phyloP scores from a whole-genome alignment of 1,284 basidiomycete genomes.

The Gymnopus androsaceus region DNA sequence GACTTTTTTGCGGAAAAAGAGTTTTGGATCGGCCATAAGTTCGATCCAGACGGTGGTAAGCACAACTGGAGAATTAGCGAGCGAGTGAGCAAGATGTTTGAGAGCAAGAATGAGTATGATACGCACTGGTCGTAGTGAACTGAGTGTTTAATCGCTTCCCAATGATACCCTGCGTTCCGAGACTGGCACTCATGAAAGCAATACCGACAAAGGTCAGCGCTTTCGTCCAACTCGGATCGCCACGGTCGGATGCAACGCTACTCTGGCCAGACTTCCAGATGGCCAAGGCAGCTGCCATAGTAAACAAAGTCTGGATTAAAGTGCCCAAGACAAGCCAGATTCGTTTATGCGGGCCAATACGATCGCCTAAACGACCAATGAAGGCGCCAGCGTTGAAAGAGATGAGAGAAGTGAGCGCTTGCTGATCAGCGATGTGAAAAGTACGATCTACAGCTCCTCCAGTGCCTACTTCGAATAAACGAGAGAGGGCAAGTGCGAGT shows the following conservation, averaged over 20 bases:
- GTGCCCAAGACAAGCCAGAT: slow-evolving; percentile 61
- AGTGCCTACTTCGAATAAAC: slow-evolving; percentile 51
- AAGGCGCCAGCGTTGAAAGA: slow-evolving; percentile 63
- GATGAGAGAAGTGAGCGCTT: slow-evolving; percentile 63
- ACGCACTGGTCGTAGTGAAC: slow-evolving; percentile 59
- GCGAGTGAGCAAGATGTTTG: not conserved
- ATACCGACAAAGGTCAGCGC: slow-evolving; percentile 54
- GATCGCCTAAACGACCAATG: slow-evolving; percentile 59
- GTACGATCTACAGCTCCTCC: slow-evolving; percentile 38
- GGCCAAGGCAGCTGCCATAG: slow-evolving; percentile 56
- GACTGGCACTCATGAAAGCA: slow-evolving; percentile 60
- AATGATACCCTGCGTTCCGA: slow-evolving; percentile 69
- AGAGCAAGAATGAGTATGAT: too few relatives aligned
- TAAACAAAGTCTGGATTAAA: slow-evolving; percentile 59
- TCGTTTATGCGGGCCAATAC: slow-evolving; percentile 57
- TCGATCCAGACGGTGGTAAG: slow-evolving; percentile 76
- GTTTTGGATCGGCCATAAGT: slow-evolving; percentile 64
- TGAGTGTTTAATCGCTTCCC: slow-evolving; percentile 65
- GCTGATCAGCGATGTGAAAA: slow-evolving; percentile 66
- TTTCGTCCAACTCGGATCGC: slow-evolving; percentile 56
- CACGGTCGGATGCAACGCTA: slow-evolving; percentile 45
- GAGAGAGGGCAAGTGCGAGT: slow-evolving; percentile 19
- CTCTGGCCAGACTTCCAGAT: slow-evolving; percentile 50
- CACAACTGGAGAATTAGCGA: slow-evolving; percentile 40
- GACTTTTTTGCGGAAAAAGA: slow-evolving; percentile 46